Conservation (phyloP, 768 basidiomycete genomes). For the Cyathus striatus region DNA sequence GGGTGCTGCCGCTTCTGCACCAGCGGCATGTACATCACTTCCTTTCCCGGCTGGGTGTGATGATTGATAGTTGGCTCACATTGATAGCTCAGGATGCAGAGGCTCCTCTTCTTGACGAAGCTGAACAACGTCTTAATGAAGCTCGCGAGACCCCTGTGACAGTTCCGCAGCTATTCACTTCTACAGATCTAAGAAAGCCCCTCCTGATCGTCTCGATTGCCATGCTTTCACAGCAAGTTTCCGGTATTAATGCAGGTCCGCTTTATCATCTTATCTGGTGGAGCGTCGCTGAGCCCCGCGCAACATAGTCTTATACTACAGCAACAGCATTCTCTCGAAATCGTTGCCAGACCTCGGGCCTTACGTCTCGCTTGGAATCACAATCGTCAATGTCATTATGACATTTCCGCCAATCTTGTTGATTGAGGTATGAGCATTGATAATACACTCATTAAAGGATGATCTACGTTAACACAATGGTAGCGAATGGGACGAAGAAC, state of each 20-base stretch:
- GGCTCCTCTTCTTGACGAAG: slow-evolving; percentile 36
- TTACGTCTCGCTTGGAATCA: slow-evolving; percentile 80
- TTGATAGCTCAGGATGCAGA: slow-evolving; percentile 25
- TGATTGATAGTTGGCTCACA: no score
- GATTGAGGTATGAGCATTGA: slow-evolving; percentile 59
- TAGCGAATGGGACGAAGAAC: slow-evolving; percentile 72
- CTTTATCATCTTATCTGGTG: not conserved
- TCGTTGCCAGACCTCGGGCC: slow-evolving; percentile 76
- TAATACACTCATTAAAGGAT: not conserved
- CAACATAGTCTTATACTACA: slow-evolving; percentile 77
- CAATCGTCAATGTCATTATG: slow-evolving; percentile 78
- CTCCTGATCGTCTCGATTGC: slow-evolving; percentile 62
- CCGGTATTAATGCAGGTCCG: slow-evolving; percentile 76
- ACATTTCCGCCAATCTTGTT: slow-evolving; percentile 84
- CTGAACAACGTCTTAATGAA: slow-evolving; percentile 18
- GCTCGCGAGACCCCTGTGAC: slow-evolving; percentile 31
- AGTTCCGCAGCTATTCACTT: slow-evolving; percentile 45
- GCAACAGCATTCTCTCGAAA: slow-evolving; percentile 79
- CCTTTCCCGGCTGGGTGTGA: no score
- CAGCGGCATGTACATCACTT: no score
- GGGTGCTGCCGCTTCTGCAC: slow-evolving; percentile 26
- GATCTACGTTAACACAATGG: slow-evolving; percentile 3
- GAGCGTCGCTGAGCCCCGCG: slow-evolving; percentile 1
- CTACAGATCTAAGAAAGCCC: slow-evolving; percentile 54
- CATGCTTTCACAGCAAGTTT: slow-evolving; percentile 78